Base-by-base conservation (phyloP, 73 alveolate species). In the Paramecium tetraurelia region DNA sequence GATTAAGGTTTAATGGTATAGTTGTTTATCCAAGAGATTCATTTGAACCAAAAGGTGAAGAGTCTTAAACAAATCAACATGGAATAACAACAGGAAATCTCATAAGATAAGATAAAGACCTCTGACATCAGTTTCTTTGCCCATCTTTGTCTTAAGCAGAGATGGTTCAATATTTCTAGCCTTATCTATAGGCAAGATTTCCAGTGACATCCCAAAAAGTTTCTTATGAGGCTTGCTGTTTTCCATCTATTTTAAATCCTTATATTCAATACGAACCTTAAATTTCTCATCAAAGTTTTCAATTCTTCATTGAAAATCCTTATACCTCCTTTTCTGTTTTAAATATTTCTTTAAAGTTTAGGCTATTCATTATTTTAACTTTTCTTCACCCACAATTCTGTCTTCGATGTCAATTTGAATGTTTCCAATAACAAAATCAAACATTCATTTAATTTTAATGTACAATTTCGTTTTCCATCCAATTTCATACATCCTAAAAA, bases 321-420 rank as follows among this genome's bases (percentile, higher is more conserved):
- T 89, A 22, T 10, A 24, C 21, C 18, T 85, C 93, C 59, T 69
- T 63, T 48, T 88, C 71, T 9, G 44, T 22, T 58, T 58, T 58
- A 86, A 87, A 85, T 57, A 86, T 92, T 84, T 83, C 94, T 93
- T 94, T 89, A 72, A 70, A 71, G 1, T 63, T 77, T 71, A 71
- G 5, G 94, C 92, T 10, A 89, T 72, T 71, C 92, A 92, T 76
- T 72, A 92, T 16, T 85, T 90, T 43, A 92, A 84, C 44, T 76
- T 69, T 50, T 85, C 86, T 58, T 92, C 85, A 6, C 92, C 94
- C 1, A 89, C 71, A 12, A 89, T 69, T 59, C 99, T 93, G 90
- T 98, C 99, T 92, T 98, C 99, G 71, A 98, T 88, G 89, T 98
- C 99, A 16, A 98, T 95, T 85, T 93, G 71, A n/a, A 99, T 97